Evolutionary conservation across 352 stramenopile genomes (phyloP).

Genomic region (Pythium grandisporangium): DNA sequence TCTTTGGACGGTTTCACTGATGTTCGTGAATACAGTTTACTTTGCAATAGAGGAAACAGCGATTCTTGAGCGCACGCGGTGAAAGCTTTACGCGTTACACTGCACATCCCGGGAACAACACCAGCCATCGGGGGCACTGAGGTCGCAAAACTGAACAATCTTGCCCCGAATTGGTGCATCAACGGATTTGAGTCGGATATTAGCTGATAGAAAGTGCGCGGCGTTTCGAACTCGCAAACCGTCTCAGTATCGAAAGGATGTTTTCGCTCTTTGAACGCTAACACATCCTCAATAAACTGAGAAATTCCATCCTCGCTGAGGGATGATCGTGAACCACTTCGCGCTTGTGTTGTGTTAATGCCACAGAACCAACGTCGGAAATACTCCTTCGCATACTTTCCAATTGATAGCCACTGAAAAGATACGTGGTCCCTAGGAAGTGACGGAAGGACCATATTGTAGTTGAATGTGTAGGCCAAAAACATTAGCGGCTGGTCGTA

Average conservation of each 20-base stretch:
- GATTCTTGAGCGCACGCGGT: slow-evolving; percentile 17
- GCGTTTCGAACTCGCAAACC: slow-evolving; percentile 70
- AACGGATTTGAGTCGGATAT: slow-evolving; percentile 67
- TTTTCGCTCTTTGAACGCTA: slow-evolving; percentile 69
- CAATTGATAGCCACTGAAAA: slow-evolving; percentile 66
- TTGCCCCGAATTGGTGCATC: slow-evolving; percentile 66
- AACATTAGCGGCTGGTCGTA: slow-evolving; percentile 70
- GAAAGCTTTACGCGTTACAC: slow-evolving; percentile 42
- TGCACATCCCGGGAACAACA: slow-evolving; percentile 32
- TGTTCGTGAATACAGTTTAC: slow-evolving; percentile 31
- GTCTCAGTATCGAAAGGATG: slow-evolving; percentile 67
- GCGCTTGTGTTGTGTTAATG: background rate
- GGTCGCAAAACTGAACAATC: slow-evolving; percentile 65
- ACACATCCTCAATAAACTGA: slow-evolving; percentile 64
- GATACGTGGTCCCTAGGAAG: slow-evolving; percentile 35
- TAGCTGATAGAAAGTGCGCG: slow-evolving; percentile 62
- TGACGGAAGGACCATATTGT: slow-evolving; percentile 45
- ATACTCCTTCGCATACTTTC: slow-evolving; percentile 69
- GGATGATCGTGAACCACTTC: slow-evolving; percentile 3
- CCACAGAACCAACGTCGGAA: slow-evolving; percentile 64
- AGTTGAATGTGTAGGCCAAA: slow-evolving; percentile 66
- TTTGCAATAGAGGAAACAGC: slow-evolving; percentile 35
- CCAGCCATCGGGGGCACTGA: slow-evolving; percentile 31
- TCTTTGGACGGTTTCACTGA: slow-evolving; percentile 30
- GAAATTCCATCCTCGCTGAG: slow-evolving; percentile 46